Conservation (phyloP, 1,284 basidiomycete genomes). For the Cutaneotrichosporon curvatum region DNA sequence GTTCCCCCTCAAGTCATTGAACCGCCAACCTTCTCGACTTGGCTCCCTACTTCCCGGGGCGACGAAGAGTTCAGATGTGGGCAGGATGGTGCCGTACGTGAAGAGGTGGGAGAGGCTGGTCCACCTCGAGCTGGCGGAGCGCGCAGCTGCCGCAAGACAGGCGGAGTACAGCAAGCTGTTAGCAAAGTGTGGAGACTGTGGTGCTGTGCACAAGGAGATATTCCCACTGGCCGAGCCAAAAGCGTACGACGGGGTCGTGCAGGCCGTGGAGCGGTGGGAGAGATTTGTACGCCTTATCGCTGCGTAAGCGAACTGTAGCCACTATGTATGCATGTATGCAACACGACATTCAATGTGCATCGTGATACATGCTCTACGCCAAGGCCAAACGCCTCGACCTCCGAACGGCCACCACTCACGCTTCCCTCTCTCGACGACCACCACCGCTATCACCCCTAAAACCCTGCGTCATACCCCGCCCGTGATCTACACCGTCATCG, state of each 20-base stretch:
- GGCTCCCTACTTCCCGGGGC: conserved; percentile 34
- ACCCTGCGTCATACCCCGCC: neutral
- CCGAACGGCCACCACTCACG: no score
- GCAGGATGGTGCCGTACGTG: conserved; percentile 24
- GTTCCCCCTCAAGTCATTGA: conserved; percentile 29
- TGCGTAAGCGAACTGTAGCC: neutral
- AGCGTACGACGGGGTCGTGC: conserved; percentile 35
- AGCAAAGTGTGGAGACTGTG: conserved; percentile 37
- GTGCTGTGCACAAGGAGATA: conserved; percentile 37
- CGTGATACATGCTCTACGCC: no score
- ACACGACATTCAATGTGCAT: no score
- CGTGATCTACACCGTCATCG: neutral
- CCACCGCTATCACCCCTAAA: no score
- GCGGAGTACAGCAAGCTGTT: conserved; percentile 18
- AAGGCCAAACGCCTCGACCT: no score
- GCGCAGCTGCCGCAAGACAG: conserved; percentile 11
- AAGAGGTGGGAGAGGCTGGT: conserved; percentile 44
- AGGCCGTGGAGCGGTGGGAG: conserved; percentile 42
- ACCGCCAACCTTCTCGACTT: conserved; percentile 7
- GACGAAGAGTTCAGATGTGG: conserved; percentile 10
- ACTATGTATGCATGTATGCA: no score
- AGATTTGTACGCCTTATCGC: conserved; percentile 29
- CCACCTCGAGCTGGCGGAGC: conserved; percentile 43
- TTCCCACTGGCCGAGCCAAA: conserved; percentile 27
- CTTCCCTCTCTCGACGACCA: no score